Base-by-base conservation (phyloP, 75 land plant genomes). In the Selaginella moellendorffii region DNA sequence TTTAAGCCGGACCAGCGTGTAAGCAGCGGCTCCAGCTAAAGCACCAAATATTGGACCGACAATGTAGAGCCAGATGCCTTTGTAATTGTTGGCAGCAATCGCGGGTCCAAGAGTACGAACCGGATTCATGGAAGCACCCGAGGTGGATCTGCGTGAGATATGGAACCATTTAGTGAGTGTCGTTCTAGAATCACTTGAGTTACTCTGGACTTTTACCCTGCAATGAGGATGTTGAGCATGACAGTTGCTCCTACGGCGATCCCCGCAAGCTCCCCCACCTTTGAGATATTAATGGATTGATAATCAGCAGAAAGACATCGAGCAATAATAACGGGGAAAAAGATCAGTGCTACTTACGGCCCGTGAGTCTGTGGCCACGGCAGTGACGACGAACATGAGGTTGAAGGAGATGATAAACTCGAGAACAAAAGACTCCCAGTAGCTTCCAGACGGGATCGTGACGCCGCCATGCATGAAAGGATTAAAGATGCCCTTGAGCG, bases 221-320 rank as follows among this genome's bases (percentile, higher is more conserved):
- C 86, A 22, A 86, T 70, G 23, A 90, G 78, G 28, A 90, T 80
- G 68, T 90, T 90, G 2, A 90, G 78, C 77, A 77, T 72, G 23
- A 86, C 96, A 0, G 90, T 86, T 14, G 87, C 90, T 30, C 91
- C 96, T 28, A 90, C 86, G n/a, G 91, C 96, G 12, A 90, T 82
- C 1, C 88, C 96, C 1, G 96, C 96, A 30, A 86, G 79, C 63
- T 90, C 90, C 21, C 91, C 91, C 28, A 81, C 83, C 90, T 88
- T 36, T n/a, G n/a, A n/a, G n/a, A n/a, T n/a, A n/a, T n/a, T n/a
- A n/a, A n/a, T n/a, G n/a, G n/a, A n/a, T n/a, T n/a, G n/a, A n/a
- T n/a, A n/a, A n/a, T n/a, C n/a, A n/a, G n/a, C n/a, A n/a, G n/a
- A n/a, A n/a, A n/a, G n/a, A n/a, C n/a, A n/a, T n/a, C n/a, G n/a